Percentiles rank a stretch among this genome's conserved stretches.
Evolutionary conservation across 1,139 yeast genomes (phyloP).

Genomic region (Yamadazyma jaroonii): DNA sequence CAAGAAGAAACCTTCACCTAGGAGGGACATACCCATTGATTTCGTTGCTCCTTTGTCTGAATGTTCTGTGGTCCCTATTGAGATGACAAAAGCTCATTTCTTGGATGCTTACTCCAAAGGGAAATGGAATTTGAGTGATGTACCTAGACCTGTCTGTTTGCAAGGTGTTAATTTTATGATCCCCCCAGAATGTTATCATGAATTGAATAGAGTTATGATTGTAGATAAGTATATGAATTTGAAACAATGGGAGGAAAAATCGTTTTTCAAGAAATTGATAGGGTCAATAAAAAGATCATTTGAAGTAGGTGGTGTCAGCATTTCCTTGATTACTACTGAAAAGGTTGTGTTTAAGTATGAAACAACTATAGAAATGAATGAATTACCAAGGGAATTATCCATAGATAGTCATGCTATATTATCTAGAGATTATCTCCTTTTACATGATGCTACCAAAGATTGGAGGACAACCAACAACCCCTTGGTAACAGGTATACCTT

Average conservation of each 20-base stretch:
- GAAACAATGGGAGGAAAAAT: slow-evolving; percentile 50
- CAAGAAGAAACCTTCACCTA: slow-evolving; percentile 2
- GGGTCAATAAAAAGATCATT: slow-evolving; percentile 33
- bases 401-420: slow-evolving; percentile 67
- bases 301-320: slow-evolving; percentile 50
- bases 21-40: slow-evolving; percentile 3
- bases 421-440: slow-evolving; percentile 50
- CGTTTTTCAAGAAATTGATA: slow-evolving; percentile 37
- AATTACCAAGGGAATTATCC: slow-evolving; percentile 53
- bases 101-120: slow-evolving; percentile 61
- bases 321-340: slow-evolving; percentile 52
- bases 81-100: slow-evolving; percentile 57
- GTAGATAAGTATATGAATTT: slow-evolving; percentile 40
- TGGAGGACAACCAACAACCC: slow-evolving; percentile 68
- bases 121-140: slow-evolving; percentile 52
- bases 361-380: slow-evolving; percentile 42
- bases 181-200: slow-evolving; percentile 58
- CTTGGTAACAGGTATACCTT: slow-evolving; percentile 58
- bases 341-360: slow-evolving; percentile 50
- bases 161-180: slow-evolving; percentile 46
- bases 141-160: slow-evolving; percentile 56
- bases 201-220: slow-evolving; percentile 35
- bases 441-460: slow-evolving; percentile 60
- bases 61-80: slow-evolving; percentile 24
- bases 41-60: slow-evolving; percentile 22